Conservation (phyloP, 2,329 filamentous ascomycete species). For the Penicillium sp. region DNA sequence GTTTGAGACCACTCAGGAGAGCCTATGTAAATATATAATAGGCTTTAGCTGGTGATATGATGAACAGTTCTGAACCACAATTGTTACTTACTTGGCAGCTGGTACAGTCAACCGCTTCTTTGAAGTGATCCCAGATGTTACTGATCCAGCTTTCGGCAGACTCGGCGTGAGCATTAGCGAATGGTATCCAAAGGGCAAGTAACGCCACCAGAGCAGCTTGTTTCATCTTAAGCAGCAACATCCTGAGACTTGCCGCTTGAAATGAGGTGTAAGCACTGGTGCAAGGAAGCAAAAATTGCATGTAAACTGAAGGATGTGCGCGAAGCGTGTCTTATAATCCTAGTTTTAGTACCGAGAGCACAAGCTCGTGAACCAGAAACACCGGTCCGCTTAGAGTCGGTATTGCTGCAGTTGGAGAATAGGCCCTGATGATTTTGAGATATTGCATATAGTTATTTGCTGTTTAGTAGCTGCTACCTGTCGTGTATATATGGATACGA, state of each 20-base stretch:
- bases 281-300: background rate
- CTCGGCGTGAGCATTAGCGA: constrained; percentile 9
- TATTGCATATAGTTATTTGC: background rate
- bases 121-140: constrained; percentile 32
- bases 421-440: background rate
- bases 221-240: constrained; percentile 12
- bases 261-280: background rate
- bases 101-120: constrained; percentile 32
- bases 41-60: background rate
- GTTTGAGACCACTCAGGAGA: constrained; percentile 46
- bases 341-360: background rate
- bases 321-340: background rate
- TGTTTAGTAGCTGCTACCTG: background rate
- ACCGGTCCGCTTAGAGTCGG: constrained; percentile 5
- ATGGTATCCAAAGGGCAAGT: constrained; percentile 8
- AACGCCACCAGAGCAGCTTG: constrained; percentile 6
- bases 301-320: background rate
- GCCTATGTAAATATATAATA: constrained; percentile 9
- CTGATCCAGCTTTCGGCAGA: constrained; percentile 15
- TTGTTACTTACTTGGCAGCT: constrained; percentile 29
- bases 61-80: background rate
- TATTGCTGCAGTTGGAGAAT: background rate
- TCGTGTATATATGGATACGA: background rate
- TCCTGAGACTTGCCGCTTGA: background rate
- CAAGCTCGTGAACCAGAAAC: background rate